Evolutionary conservation across 2,329 filamentous ascomycete species (phyloP).

Genomic region (Thielaviopsis ethacetica): DNA sequence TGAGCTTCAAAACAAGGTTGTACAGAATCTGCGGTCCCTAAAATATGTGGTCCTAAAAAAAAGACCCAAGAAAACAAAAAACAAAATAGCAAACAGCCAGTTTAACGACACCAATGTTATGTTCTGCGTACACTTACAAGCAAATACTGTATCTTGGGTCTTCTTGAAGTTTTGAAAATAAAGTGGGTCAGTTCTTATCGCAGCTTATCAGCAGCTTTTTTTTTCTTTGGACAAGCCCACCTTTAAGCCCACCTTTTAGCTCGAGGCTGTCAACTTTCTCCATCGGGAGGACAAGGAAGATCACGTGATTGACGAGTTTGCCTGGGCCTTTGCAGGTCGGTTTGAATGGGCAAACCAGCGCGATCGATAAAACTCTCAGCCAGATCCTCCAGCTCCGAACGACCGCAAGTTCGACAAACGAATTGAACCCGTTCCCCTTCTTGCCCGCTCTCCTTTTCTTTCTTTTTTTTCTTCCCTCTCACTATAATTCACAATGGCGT

Average conservation of each 20-base stretch:
- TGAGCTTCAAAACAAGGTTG: background rate
- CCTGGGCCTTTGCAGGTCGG: constrained; percentile 16
- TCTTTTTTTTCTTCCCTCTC: constrained; percentile 27
- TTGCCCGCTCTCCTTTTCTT: background rate
- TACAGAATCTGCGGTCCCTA: no score
- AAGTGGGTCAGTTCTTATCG: background rate
- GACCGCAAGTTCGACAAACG: constrained; percentile 22
- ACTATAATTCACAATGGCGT: constrained; percentile 68
- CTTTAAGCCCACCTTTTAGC: background rate
- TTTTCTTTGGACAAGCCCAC: background rate
- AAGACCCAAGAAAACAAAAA: background rate
- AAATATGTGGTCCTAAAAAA: background rate
- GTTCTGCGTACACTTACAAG: background rate
- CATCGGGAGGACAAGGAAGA: constrained; percentile 12
- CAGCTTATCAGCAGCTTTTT: background rate
- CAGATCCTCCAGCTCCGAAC: constrained; percentile 27
- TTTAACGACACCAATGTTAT: background rate
- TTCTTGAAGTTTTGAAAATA: background rate
- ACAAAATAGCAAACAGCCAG: background rate
- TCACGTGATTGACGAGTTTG: constrained; percentile 24
- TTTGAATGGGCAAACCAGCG: constrained; percentile 17
- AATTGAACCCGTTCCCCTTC: constrained; percentile 21
- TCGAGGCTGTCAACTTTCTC: background rate
- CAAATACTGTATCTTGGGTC: background rate
- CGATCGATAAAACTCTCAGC: constrained; percentile 33